Percentiles rank a stretch among this genome's conserved stretches.
phyloP scores from a whole-genome alignment of 176 grass and related monocot genomes.

The Rhipidocladum racemiflorum region DNA sequence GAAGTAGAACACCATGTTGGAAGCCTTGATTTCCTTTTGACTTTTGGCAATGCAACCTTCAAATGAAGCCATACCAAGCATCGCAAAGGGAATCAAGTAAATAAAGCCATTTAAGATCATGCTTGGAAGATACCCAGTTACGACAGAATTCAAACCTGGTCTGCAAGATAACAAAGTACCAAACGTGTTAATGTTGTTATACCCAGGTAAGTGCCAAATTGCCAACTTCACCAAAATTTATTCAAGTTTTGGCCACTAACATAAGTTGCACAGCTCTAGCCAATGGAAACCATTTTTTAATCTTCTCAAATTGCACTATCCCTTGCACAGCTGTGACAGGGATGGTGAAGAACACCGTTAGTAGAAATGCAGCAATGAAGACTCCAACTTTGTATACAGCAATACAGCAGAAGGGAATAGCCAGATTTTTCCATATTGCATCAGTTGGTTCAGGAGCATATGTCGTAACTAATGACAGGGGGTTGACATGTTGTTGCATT shows the following conservation, averaged over 20 bases:
- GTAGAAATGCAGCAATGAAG: slow-evolving; percentile 57
- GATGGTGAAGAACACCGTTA: slow-evolving; percentile 77
- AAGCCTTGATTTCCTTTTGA: slow-evolving; percentile 72
- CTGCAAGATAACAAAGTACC: slow-evolving; percentile 43
- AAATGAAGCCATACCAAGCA: slow-evolving; percentile 69
- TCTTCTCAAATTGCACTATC: slow-evolving; percentile 83
- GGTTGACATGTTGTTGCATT: slow-evolving; percentile 68
- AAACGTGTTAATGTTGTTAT: slow-evolving; percentile 14
- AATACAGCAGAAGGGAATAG: slow-evolving; percentile 54
- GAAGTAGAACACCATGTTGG: slow-evolving; percentile 95
- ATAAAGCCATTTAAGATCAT: slow-evolving; percentile 85
- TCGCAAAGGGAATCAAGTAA: slow-evolving; percentile 75
- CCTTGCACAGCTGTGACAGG: slow-evolving; percentile 85
- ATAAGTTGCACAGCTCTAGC: slow-evolving; percentile 79
- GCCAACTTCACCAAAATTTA: neutral
- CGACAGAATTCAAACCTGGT: slow-evolving; percentile 71
- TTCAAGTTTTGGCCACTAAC: slow-evolving; percentile 40
- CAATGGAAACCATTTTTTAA: slow-evolving; percentile 78
- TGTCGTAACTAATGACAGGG: slow-evolving; percentile 59
- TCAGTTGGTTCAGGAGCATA: slow-evolving; percentile 77
- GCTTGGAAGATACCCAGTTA: slow-evolving; percentile 83
- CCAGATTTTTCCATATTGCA: slow-evolving; percentile 65
- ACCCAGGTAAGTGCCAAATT: neutral
- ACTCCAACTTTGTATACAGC: slow-evolving; percentile 48
- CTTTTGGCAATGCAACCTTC: slow-evolving; percentile 68